Evolutionary conservation across 1,284 basidiomycete species (phyloP), one percentile per base, ranked within the genome.

Genomic region (Leccinum griseonigrum): DNA sequence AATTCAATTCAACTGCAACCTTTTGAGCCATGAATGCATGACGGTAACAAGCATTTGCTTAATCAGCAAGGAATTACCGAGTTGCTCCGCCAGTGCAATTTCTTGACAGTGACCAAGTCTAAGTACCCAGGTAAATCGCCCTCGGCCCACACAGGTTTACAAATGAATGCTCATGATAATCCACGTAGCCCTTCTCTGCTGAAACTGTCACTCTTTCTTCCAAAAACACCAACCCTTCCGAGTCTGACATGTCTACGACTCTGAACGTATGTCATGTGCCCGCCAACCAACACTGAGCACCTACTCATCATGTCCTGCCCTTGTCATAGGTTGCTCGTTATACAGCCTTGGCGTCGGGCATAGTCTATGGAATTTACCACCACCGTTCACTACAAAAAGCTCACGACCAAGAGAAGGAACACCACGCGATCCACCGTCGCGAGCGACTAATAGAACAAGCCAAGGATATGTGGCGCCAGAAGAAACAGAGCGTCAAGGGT

Each of bases 301-400:
- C 5, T 63, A 78, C 69, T 67, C 38, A 64, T n/a, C n/a, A n/a
- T n/a, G 13, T 48, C 48, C 53, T 56, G 53, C 52, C 11, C 31
- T 58, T 60, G 43, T 10, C 57, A 14, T 64, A 99, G 97, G 96
- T 98, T 75, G 92, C 92, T 72, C 94, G 97, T 71, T 99, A 98
- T 80, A 90, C 95, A 43, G 95, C 97, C 58, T 87, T 99, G 68
- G 80, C 91, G 66, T 84, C 86, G 60, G 97, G 97, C 74, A 85
- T 98, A 70, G 80, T 90, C 75, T 99, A 98, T 78, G 97, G 97
- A 71, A 90, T 97, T 76, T 83, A 88, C 70, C 97, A 98, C 83
- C 90, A 91, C 74, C 86, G 91, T 73, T 92, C 95, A 74, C 81
- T 99, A 68, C 95, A 97, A 80, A 85, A 87, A 68, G 82, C 86